Evolutionary conservation across 192 early-diverging fungal genomes (phyloP).

Genomic region (Paraglomus occultum): DNA sequence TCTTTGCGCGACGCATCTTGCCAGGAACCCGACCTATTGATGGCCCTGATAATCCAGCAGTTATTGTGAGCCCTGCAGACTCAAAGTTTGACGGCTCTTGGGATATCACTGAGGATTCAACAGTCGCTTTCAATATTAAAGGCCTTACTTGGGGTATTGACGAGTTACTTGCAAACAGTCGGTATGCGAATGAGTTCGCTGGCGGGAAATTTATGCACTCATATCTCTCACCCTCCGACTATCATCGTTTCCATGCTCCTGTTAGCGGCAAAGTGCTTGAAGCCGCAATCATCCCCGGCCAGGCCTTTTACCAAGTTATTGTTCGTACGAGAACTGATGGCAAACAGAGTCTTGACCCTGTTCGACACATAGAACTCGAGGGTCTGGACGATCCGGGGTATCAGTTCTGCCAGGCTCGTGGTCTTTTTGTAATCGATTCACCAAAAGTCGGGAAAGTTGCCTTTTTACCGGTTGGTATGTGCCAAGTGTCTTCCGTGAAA

Average conservation of each 20-base stretch:
- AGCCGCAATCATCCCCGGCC: conserved; percentile 7
- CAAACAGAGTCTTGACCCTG: background rate
- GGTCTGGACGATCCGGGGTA: conserved; percentile 4
- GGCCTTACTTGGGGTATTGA: background rate
- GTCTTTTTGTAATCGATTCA: conserved; percentile 11
- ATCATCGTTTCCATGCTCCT: conserved; percentile 17
- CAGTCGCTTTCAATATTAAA: background rate
- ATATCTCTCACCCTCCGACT: conserved; percentile 13
- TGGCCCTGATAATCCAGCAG: background rate
- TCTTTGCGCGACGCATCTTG: conserved; percentile 14
- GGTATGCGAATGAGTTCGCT: background rate
- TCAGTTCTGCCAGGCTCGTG: conserved; percentile 19
- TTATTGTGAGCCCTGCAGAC: conserved; percentile 19
- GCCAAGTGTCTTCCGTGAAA: conserved; percentile 13
- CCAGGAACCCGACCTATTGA: conserved; percentile 19
- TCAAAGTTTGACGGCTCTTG: background rate
- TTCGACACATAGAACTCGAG: background rate
- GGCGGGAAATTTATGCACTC: conserved; percentile 16
- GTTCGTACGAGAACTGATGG: background rate
- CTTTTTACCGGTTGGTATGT: conserved; percentile 16
- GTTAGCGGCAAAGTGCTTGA: conserved; percentile 13
- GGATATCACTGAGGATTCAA: conserved; percentile 2
- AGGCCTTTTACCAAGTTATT: background rate
- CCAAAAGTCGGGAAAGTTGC: conserved; percentile 11
- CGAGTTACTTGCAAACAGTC: conserved; percentile 14